phyloP scores from a whole-genome alignment of 306 rosid genomes.

The Fagus sylvatica region DNA sequence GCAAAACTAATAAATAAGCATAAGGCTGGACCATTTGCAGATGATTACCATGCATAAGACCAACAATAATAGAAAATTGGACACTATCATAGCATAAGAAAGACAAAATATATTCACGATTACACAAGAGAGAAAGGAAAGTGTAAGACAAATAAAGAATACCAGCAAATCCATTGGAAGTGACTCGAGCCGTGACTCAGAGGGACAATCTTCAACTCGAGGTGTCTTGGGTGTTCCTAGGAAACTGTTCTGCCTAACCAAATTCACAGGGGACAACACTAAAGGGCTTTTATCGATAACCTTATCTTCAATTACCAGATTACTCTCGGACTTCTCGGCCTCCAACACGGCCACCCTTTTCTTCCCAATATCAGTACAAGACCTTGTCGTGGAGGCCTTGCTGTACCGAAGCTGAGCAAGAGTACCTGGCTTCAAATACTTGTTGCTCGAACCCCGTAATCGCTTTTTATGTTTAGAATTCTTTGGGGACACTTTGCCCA shows the following conservation, averaged over 20 bases:
- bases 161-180: conserved; percentile 89
- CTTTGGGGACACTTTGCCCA: conserved; percentile 71
- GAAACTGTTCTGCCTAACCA: conserved; percentile 44
- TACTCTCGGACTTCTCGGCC: conserved; percentile 31
- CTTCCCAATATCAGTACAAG: conserved; percentile 65
- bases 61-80: neutral
- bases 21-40: neutral
- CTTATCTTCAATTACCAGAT: conserved; percentile 31
- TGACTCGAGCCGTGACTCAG: conserved; percentile 76
- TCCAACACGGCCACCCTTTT: conserved; percentile 58
- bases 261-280: conserved; percentile 77
- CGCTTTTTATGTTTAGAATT: conserved; percentile 46
- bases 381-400: conserved; percentile 44
- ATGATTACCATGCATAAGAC: neutral
- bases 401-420: conserved; percentile 78
- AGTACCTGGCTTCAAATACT: conserved; percentile 79
- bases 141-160: conserved; percentile 3
- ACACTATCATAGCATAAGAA: neutral
- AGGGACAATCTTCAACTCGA: conserved; percentile 44
- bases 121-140: neutral
- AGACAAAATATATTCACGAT: neutral
- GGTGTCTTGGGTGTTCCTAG: conserved; percentile 75
- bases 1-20: neutral
- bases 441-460: conserved; percentile 47
- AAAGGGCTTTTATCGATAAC: conserved; percentile 59